phyloP scores from a whole-genome alignment of 1,284 basidiomycete genomes.

The Volvariella surrecta region DNA sequence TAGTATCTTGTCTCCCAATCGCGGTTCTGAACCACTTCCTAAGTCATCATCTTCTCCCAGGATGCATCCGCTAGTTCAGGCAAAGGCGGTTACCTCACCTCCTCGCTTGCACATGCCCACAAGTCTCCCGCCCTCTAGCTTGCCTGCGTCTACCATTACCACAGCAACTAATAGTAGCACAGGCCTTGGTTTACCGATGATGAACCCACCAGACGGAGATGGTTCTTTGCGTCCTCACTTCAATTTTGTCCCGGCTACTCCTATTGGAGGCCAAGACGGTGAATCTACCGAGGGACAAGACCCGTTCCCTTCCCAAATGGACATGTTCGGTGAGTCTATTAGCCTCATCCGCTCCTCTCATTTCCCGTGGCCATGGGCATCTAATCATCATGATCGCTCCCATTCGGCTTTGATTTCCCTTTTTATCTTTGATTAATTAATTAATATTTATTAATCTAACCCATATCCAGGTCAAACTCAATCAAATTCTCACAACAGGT shows the following conservation, averaged over 20 bases:
- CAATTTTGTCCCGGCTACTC: constrained; percentile 76
- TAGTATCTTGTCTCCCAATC: constrained; percentile 55
- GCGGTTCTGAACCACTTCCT: constrained; percentile 42
- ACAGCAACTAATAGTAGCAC: constrained; percentile 16
- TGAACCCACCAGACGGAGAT: constrained; percentile 52
- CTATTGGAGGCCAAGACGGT: constrained; percentile 45
- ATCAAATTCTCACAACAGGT: no score
- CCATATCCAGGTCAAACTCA: no score
- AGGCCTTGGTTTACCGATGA: constrained; percentile 36
- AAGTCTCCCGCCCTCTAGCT: constrained; percentile 6
- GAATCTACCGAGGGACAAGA: constrained; percentile 34
- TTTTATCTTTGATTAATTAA: no score
- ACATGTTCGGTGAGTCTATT: not conserved
- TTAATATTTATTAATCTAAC: no score
- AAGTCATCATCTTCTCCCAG: constrained; percentile 35
- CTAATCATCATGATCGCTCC: no score
- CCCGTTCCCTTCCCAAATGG: constrained; percentile 31
- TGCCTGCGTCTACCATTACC: no score
- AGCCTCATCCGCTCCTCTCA: no score
- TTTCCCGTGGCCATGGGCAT: no score
- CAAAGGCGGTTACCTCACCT: constrained; percentile 35
- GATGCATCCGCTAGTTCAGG: constrained; percentile 25
- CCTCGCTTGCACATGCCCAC: constrained; percentile 64
- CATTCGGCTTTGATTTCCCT: no score
- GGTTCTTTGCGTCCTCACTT: constrained; percentile 50